Evolutionary conservation across 768 basidiomycete species (phyloP).

Genomic region (Leccinum longicurvipes): DNA sequence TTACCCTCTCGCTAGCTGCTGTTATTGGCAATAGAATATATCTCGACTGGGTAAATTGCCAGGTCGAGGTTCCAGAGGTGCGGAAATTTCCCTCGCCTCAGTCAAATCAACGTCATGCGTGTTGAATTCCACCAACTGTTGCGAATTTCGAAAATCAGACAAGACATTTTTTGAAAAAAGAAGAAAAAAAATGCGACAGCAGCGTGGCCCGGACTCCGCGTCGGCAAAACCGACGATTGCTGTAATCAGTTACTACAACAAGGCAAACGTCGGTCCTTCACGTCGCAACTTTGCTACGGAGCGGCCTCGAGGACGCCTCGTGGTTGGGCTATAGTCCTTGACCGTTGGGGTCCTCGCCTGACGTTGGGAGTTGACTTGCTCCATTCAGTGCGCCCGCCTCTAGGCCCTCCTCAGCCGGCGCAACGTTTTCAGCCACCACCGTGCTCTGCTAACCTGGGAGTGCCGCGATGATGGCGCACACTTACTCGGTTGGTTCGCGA

Average conservation of each 20-base stretch:
- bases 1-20: no score
- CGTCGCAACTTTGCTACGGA: slow-evolving; percentile 3
- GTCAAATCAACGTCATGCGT: background rate
- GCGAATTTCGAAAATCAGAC: slow-evolving; percentile 5
- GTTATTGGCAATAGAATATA: no score
- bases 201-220: slow-evolving; percentile 12
- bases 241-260: slow-evolving; percentile 10
- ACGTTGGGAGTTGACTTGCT: slow-evolving; percentile 14
- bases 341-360: background rate
- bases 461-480: slow-evolving; percentile 1
- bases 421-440: background rate
- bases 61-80: background rate
- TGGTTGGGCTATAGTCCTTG: slow-evolving; percentile 5
- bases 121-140: background rate
- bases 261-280: slow-evolving; percentile 6
- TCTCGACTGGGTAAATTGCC: background rate
- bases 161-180: background rate
- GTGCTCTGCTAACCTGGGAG: background rate
- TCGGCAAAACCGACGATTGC: slow-evolving; percentile 17
- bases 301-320: slow-evolving; percentile 25
- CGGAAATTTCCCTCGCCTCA: slow-evolving; percentile 8
- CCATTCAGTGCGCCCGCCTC: slow-evolving; percentile 4
- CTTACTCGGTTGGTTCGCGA: slow-evolving; percentile 3
- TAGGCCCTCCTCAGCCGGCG: background rate
- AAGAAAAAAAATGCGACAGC: slow-evolving; percentile 12